Percentiles rank a stretch among this genome's conserved stretches.
Conservation (phyloP, 768 basidiomycete species). For the Rhodotorula kratochvilovae region DNA sequence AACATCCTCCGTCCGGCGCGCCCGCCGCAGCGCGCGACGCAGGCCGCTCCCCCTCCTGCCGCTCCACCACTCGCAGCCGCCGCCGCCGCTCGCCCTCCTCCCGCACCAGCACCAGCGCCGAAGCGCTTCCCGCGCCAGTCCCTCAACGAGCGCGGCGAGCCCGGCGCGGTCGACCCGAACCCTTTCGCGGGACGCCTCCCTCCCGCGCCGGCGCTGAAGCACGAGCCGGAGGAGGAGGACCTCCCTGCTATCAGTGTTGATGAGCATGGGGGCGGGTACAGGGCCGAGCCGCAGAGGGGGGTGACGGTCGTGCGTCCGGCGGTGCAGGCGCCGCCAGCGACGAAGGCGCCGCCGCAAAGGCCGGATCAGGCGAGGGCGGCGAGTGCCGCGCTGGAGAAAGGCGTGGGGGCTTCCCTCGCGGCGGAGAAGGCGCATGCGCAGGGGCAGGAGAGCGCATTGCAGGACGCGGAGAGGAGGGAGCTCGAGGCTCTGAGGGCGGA, state of each 20-base stretch:
- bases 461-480: constrained; percentile 9
- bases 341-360: no score
- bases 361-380: no score
- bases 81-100: no score
- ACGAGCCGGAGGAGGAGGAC: constrained; percentile 14
- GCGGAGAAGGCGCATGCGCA: not conserved
- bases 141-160: constrained; percentile 1
- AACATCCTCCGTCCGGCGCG: constrained; percentile 1
- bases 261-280: not conserved
- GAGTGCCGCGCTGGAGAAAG: no score
- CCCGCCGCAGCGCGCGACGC: not conserved
- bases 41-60: not conserved
- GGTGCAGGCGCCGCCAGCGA: no score
- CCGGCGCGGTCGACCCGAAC: constrained; percentile 18
- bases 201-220: not conserved
- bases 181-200: not conserved
- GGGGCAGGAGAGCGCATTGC: not conserved
- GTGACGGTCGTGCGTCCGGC: not conserved
- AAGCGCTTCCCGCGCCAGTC: not conserved
- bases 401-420: no score
- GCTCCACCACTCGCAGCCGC: not conserved
- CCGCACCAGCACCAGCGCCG: not conserved
- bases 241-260: constrained; percentile 19
- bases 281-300: constrained; percentile 10
- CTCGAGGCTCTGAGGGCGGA: constrained; percentile 22